Base-by-base conservation (phyloP, 345 rosid genomes). In the Stellera chamaejasme region DNA sequence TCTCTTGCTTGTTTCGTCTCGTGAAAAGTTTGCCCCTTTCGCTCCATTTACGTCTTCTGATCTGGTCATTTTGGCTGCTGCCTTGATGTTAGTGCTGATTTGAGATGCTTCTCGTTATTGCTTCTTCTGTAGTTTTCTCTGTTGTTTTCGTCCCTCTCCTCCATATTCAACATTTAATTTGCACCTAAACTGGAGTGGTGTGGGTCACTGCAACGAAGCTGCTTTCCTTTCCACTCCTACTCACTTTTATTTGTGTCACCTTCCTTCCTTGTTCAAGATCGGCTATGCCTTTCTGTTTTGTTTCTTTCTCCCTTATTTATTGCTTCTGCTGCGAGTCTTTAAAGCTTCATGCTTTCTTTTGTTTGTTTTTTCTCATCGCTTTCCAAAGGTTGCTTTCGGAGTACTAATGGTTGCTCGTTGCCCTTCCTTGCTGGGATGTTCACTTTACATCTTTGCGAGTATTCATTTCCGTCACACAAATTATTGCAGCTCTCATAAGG, bases 311-410 rank as follows among this genome's bases (percentile, higher is more conserved):
- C 56, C 54, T 63, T 75, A 72, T 72, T 68, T 60, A 69, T 68
- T 72, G 73, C 65, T 62, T 58, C 45, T 65, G 65, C 63, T 68
- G 43, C 43, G 50, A 41, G 15, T 61, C 43, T 55, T 73, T 69
- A 23, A 69, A 55, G 67, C 58, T 59, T 65, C 72, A 47, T 52
- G 54, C 12, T 58, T 65, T 56, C 47, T 45, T 70, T 67, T 71
- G 54, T 61, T 67, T 71, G 54, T 61, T 69, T 52, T 19, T 52
- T 50, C 59, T 71, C 74, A 54, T 66, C 51, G 13, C 64, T 74
- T 72, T 58, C 48, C 16, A n/a, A 13, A 15, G 63, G 66, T 70
- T 70, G 78, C 74, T 72, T 61, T 77, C 77, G 39, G 48, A 68
- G 54, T 58, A 52, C 69, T 58, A 66, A 72, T 23, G 74, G 60